Conservation (phyloP, 805 yeast genomes). For the Yamadazyma sp. region DNA sequence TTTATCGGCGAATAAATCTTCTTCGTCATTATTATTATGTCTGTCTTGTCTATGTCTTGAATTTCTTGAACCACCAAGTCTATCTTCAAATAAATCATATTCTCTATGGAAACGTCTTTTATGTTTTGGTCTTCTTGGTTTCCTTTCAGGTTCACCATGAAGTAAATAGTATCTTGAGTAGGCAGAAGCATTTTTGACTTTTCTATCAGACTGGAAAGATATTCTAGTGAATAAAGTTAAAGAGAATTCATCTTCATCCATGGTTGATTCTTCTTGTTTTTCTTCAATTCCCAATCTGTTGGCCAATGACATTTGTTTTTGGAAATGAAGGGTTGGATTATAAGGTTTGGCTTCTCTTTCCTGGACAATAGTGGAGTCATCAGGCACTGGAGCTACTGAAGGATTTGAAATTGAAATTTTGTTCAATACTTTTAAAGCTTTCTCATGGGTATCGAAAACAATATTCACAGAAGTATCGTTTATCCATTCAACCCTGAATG, state of each 20-base stretch:
- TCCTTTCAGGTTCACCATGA: slow-evolving; percentile 67
- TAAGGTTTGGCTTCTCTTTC: slow-evolving; percentile 42
- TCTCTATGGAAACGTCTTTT: slow-evolving; percentile 10
- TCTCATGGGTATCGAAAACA: slow-evolving; percentile 47
- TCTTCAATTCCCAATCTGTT: slow-evolving; percentile 25
- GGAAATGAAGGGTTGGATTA: slow-evolving; percentile 31
- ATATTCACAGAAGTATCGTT: slow-evolving; percentile 58
- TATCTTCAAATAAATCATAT: slow-evolving; percentile 34
- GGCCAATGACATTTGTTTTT: slow-evolving; percentile 27
- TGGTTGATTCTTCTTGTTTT: slow-evolving; percentile 12
- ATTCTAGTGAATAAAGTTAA: slow-evolving; percentile 44
- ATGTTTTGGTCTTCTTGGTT: slow-evolving; percentile 17
- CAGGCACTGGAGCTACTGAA: slow-evolving; percentile 11
- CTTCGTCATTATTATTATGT: slow-evolving; percentile 22
- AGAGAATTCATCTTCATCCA: slow-evolving; percentile 40
- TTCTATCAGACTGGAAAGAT: slow-evolving; percentile 52
- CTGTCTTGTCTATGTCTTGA: neutral
- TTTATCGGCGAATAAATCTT: slow-evolving; percentile 35
- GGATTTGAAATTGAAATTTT: slow-evolving; percentile 15
- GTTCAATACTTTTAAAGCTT: slow-evolving; percentile 36
- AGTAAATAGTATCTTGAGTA: slow-evolving; percentile 62
- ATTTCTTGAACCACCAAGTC: slow-evolving; percentile 13
- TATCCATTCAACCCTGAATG: slow-evolving; percentile 59
- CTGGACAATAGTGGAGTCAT: slow-evolving; percentile 24
- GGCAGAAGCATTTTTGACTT: slow-evolving; percentile 53